These are phyloP conservation scores for Trichodelitschia bisporula DNA, from an alignment of 495 filamentous ascomycete genomes.

Conservation along the genomic window DNA sequence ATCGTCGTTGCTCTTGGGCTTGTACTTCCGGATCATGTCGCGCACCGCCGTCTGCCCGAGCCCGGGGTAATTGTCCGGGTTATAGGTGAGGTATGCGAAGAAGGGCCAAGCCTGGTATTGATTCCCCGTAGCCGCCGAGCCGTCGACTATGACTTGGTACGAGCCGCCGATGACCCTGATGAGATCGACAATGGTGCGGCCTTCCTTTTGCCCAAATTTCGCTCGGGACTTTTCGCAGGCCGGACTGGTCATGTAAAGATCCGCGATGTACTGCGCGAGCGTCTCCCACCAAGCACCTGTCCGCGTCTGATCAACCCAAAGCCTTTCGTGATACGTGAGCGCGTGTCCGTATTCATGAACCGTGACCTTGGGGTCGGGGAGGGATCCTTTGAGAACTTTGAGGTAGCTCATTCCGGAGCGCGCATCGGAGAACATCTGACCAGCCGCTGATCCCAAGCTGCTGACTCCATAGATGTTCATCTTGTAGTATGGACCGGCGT, in stretches of 20 bases:
- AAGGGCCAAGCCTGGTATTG: conserved; percentile 15
- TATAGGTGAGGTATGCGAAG: conserved; percentile 18
- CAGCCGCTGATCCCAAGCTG: conserved; percentile 16
- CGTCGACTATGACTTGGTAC: conserved; percentile 21
- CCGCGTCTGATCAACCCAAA: conserved; percentile 19
- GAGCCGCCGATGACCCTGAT: conserved; percentile 20
- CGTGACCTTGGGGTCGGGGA: conserved; percentile 15
- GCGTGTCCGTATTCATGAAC: conserved; percentile 24
- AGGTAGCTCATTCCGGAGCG: conserved; percentile 18
- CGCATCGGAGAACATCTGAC: conserved; percentile 15
- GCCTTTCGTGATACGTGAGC: conserved; percentile 17
- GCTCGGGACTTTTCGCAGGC: conserved; percentile 13
- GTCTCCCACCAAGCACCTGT: conserved; percentile 25
- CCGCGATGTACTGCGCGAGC: conserved; percentile 21
- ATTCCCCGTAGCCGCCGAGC: conserved; percentile 13
- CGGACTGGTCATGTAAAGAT: conserved; percentile 19
- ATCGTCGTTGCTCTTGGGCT: conserved; percentile 19
- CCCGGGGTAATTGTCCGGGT: conserved; percentile 18
- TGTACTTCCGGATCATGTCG: conserved; percentile 19
- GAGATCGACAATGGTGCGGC: conserved; percentile 18
- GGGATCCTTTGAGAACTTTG: conserved; percentile 19
- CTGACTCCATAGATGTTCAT: conserved; percentile 20
- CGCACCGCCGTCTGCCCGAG: conserved; percentile 16
- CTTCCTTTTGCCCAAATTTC: conserved; percentile 12
- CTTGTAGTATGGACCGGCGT: conserved; percentile 19